These are phyloP conservation scores for Debaryomyces fabryi DNA, from an alignment of 1,139 yeast genomes.

Conservation along the genomic window DNA sequence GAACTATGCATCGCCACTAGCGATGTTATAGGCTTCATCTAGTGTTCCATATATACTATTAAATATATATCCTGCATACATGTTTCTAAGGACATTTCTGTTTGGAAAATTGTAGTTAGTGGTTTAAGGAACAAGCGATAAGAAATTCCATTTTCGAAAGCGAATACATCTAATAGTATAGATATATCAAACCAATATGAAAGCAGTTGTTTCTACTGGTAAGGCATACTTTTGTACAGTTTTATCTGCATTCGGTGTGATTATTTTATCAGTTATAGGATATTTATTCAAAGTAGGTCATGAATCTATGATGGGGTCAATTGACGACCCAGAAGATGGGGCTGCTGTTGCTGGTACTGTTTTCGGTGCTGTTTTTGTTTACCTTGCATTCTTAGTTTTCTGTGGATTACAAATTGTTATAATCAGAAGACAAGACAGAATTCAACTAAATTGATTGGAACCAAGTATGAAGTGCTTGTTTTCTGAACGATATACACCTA, in stretches of 20 bases:
- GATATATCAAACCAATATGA: conserved; percentile 22
- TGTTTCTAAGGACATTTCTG: neutral
- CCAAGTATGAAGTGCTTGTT: neutral
- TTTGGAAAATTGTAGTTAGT: conserved; percentile 2
- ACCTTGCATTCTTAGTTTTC: conserved; percentile 75
- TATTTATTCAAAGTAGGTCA: conserved; percentile 76
- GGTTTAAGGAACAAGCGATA: conserved; percentile 3
- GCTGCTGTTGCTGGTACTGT: conserved; percentile 91
- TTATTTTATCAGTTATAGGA: conserved; percentile 83
- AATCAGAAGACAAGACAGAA: conserved; percentile 63
- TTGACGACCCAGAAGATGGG: conserved; percentile 89
- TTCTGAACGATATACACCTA: neutral
- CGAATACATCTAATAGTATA: neutral
- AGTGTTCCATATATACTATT: neutral
- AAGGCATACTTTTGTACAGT: conserved; percentile 96
- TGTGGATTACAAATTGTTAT: conserved; percentile 83
- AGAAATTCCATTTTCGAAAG: neutral
- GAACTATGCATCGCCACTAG: neutral
- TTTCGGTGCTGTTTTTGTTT: conserved; percentile 86
- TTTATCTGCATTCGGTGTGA: conserved; percentile 86
- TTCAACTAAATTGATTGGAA: conserved; percentile 31
- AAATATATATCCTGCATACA: conserved; percentile 6
- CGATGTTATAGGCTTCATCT: neutral
- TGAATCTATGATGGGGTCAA: conserved; percentile 92
- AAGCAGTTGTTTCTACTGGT: conserved; percentile 53